Conservation (phyloP, 1,284 basidiomycete species). For the Pisolithus thermaeus region DNA sequence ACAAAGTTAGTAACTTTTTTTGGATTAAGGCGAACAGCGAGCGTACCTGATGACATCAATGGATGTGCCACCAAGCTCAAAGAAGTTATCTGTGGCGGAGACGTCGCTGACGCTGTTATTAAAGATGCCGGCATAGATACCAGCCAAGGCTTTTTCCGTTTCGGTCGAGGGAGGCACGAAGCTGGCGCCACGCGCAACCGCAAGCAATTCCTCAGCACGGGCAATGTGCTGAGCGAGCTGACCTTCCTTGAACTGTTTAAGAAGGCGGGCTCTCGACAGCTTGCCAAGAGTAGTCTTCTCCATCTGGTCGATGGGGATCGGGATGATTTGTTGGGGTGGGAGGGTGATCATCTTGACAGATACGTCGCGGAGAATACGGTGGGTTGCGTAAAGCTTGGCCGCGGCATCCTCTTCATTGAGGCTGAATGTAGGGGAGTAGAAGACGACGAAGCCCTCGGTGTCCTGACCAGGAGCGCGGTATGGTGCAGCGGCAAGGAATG, state of each 20-base stretch:
- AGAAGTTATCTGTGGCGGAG: conserved; percentile 27
- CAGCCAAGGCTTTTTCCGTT: conserved; percentile 6
- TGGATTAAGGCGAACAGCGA: conserved; percentile 1
- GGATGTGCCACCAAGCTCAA: conserved; percentile 24
- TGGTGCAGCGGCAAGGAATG: conserved; percentile 28
- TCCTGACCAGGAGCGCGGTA: conserved; percentile 10
- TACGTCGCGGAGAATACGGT: conserved; percentile 6
- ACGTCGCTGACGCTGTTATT: conserved; percentile 15
- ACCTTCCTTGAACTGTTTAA: conserved; percentile 8
- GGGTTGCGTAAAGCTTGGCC: conserved; percentile 5
- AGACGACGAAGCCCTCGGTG: conserved; percentile 9
- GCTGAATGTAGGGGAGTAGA: conserved; percentile 10
- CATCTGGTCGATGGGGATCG: conserved; percentile 10
- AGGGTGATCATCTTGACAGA: conserved; percentile 13
- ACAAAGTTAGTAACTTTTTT: conserved; percentile 27
- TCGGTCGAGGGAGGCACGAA: conserved; percentile 7
- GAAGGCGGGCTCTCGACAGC: conserved; percentile 7
- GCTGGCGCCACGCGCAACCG: conserved; percentile 5
- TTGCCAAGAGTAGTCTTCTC: conserved; percentile 11
- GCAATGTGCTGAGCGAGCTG: conserved; percentile 9
- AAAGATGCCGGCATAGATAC: conserved; percentile 24
- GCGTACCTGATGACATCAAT: conserved; percentile 20
- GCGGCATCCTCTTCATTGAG: conserved; percentile 6
- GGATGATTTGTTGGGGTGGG: conserved; percentile 10
- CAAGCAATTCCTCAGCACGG: conserved; percentile 7